Evolutionary conservation across 1,284 basidiomycete species (phyloP).

Genomic region (Tilletia indica): DNA sequence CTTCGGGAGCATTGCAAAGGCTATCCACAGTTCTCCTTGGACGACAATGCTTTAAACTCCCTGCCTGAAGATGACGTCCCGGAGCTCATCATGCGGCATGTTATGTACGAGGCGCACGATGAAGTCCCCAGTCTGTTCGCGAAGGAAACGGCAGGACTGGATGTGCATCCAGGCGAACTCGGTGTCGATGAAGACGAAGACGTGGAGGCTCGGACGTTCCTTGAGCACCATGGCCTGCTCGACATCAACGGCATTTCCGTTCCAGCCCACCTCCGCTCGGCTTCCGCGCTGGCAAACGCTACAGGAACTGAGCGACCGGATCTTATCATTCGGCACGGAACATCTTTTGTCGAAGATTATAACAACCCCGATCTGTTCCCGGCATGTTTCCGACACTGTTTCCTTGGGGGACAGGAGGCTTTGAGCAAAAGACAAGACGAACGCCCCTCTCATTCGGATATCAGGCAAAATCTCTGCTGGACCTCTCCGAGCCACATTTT

Average conservation of each 20-base stretch:
- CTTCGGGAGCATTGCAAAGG: not conserved
- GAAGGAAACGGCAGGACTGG: not conserved
- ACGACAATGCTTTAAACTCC: not conserved
- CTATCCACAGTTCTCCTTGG: not conserved
- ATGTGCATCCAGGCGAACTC: not conserved
- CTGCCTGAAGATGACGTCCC: not conserved
- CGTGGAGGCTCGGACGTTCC: not conserved
- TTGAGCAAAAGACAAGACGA: not conserved
- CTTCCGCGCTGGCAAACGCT: not conserved
- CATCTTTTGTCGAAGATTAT: not conserved
- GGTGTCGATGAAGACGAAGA: not conserved
- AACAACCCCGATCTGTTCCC: not conserved
- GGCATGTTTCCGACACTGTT: not conserved
- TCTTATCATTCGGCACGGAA: not conserved
- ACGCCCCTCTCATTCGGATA: not conserved
- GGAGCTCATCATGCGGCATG: not conserved
- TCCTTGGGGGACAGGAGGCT: not conserved
- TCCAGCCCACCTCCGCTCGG: not conserved
- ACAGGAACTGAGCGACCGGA: not conserved
- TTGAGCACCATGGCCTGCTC: not conserved
- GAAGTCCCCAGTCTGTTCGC: constrained; percentile 1
- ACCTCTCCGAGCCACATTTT: not conserved
- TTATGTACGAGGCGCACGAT: not conserved
- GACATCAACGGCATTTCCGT: not conserved
- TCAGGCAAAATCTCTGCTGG: not conserved